phyloP scores from a whole-genome alignment of 306 rosid species.

The Cicer yamashitae region DNA sequence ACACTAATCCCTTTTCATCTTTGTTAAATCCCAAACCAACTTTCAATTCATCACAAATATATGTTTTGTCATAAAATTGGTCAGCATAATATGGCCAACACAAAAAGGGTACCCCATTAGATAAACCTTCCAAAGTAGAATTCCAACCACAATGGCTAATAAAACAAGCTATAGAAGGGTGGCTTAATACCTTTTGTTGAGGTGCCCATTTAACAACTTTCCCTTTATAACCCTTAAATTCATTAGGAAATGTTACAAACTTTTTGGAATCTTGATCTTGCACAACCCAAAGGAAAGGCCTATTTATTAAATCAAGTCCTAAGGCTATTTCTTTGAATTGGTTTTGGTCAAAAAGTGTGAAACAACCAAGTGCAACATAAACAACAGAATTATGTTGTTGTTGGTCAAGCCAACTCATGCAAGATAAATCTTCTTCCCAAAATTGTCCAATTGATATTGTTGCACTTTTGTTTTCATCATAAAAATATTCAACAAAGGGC shows the following conservation, averaged over 20 bases:
- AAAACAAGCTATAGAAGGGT: slow-evolving; percentile 55
- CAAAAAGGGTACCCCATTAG: slow-evolving; percentile 55
- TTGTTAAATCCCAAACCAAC: slow-evolving; percentile 50
- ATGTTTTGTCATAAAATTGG: slow-evolving; percentile 42
- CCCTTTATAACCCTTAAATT: slow-evolving; percentile 43
- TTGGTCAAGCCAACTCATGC: slow-evolving; percentile 53
- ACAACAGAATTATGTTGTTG: slow-evolving; percentile 42
- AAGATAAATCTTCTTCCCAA: slow-evolving; percentile 52
- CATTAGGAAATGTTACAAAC: neutral
- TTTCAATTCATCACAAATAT: slow-evolving; percentile 57
- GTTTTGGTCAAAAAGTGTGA: slow-evolving; percentile 34
- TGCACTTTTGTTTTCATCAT: neutral
- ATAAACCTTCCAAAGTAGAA: slow-evolving; percentile 55
- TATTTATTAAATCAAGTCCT: slow-evolving; percentile 43
- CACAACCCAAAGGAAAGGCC: slow-evolving; percentile 60
- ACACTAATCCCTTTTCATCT: slow-evolving; percentile 47
- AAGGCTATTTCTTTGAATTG: slow-evolving; percentile 45
- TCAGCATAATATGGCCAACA: slow-evolving; percentile 62
- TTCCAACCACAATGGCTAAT: slow-evolving; percentile 67
- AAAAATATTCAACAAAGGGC: slow-evolving; percentile 45
- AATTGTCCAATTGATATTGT: slow-evolving; percentile 45
- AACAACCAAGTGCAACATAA: slow-evolving; percentile 50
- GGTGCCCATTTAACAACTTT: slow-evolving; percentile 54
- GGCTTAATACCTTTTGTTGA: slow-evolving; percentile 50
- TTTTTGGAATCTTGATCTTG: slow-evolving; percentile 12